Base-by-base conservation (phyloP, 2,329 filamentous ascomycete genomes). In the Fusarium keratoplasticum region DNA sequence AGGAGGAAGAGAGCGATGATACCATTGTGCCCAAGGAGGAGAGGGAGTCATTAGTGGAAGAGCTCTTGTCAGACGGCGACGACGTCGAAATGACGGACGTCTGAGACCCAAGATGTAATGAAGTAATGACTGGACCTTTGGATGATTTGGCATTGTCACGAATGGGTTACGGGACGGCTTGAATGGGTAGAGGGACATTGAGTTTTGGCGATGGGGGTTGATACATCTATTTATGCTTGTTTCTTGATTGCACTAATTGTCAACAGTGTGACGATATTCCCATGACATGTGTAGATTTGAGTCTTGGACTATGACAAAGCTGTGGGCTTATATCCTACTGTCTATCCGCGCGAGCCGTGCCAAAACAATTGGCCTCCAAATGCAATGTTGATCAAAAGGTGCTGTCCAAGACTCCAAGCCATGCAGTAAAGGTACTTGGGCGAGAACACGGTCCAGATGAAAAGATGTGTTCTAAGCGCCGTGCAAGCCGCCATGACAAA, bases 401-500 rank as follows among this genome's bases (percentile, higher is more conserved):
- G 96, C 85, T 95, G 94, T 9, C 90, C 94, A 54, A 96, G 80
- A 71, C 89, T 91, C 97, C 96, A 99, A 16, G 93, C 95, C 87
- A 96, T 93, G 73, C 91, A 94, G 81, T 97, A 99, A 75, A 99
- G 84, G 82, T 95, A 98, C 83, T 98, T 99, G 0, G 96, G 96
- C 73, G 94, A 97, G 82, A 99, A 99, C 13, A 99, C 96, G 1
- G 96, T 98, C 96, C 96, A 99, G 71, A 99, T 95, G 81, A 99
- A 99, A 67, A 99, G 83, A 86, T 99, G 96, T 33, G 94, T 95
- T 75, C 96, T 87, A 80, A 99, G 82, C 9, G 89, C 87, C 57
- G 93, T 95, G 82, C 96, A 99, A 18, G 96, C 95, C 16, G 89
- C 90, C 96, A 98, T 98, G 27, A 98, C 92, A 55, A 91, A 92